These are phyloP conservation scores for Galerina sulciceps DNA, from an alignment of 768 basidiomycete species.

Conservation along the genomic window DNA sequence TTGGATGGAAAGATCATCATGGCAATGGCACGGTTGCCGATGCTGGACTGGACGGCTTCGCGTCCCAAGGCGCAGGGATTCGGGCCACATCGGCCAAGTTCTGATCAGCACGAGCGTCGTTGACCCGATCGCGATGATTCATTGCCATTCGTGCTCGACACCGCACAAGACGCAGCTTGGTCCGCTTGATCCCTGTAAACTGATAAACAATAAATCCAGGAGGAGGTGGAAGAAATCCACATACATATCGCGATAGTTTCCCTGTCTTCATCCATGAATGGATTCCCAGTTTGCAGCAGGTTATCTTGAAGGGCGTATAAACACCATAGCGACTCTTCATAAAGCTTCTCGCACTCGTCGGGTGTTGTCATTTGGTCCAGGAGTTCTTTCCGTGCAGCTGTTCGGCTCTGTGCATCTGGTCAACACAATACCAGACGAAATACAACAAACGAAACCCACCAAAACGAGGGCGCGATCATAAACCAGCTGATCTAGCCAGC, in stretches of 20 bases:
- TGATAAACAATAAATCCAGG: neutral
- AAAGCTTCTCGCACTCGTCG: conserved; percentile 89
- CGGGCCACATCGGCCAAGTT: conserved; percentile 78
- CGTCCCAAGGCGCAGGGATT: conserved; percentile 75
- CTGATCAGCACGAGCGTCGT: conserved; percentile 78
- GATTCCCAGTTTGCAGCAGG: conserved; percentile 77
- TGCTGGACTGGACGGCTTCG: conserved; percentile 38
- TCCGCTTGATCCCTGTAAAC: conserved; percentile 77
- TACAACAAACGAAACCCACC: conserved; percentile 49
- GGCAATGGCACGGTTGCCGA: conserved; percentile 19
- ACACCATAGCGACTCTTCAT: conserved; percentile 95
- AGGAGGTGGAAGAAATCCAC: conserved; percentile 26
- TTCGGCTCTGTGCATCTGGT: conserved; percentile 71
- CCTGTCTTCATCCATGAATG: conserved; percentile 84
- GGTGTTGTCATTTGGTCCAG: conserved; percentile 76
- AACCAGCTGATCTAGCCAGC: conserved; percentile 87
- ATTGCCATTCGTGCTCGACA: conserved; percentile 80
- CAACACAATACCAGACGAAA: neutral
- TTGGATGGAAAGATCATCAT: conserved; percentile 3
- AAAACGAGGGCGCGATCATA: conserved; percentile 90
- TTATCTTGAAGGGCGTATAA: conserved; percentile 93
- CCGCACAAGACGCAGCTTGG: conserved; percentile 80
- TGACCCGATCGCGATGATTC: conserved; percentile 72
- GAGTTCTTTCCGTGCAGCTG: conserved; percentile 90
- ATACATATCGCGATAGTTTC: conserved; percentile 77